Evolutionary conservation across 345 rosid species (phyloP).

Genomic region (Hypericum perforatum): DNA sequence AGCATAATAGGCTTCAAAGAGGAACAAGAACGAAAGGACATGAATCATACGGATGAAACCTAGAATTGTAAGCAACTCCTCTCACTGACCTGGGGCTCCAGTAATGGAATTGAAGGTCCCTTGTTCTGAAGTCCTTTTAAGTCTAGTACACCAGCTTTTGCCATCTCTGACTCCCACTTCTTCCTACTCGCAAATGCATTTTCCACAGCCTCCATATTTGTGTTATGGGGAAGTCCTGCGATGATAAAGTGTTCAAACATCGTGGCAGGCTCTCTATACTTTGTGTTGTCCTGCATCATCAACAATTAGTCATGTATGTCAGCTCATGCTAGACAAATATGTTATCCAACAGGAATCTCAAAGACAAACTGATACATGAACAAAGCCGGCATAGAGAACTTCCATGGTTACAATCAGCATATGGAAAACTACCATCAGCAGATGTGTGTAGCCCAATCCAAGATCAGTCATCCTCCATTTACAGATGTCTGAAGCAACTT

Average conservation of each 20-base stretch:
- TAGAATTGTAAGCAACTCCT: conserved; percentile 3
- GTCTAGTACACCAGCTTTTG: conserved; percentile 45
- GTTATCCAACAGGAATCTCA: too few species aligned
- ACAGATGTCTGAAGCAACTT: too few species aligned
- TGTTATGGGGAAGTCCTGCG: conserved; percentile 77
- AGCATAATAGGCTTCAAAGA: too few species aligned
- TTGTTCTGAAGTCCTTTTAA: conserved; percentile 35
- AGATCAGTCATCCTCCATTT: too few species aligned
- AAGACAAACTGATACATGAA: too few species aligned
- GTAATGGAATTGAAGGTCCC: conserved; percentile 61
- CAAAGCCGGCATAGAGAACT: too few species aligned
- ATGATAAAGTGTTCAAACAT: conserved; percentile 85
- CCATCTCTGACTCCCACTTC: conserved; percentile 68
- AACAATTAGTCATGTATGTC: conserved; percentile 10
- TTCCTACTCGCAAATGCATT: conserved; percentile 73
- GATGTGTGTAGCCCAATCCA: too few species aligned
- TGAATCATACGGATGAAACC: not conserved
- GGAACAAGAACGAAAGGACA: not conserved
- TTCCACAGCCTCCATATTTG: conserved; percentile 67
- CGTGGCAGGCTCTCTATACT: conserved; percentile 61
- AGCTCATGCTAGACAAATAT: not conserved
- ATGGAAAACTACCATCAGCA: too few species aligned
- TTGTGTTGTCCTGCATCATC: conserved; percentile 48
- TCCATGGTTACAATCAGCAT: too few species aligned
- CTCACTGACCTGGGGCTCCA: conserved; percentile 82